These are phyloP conservation scores for Trichoderma orchidacearum DNA, from an alignment of 495 filamentous ascomycete species.

Conservation along the genomic window DNA sequence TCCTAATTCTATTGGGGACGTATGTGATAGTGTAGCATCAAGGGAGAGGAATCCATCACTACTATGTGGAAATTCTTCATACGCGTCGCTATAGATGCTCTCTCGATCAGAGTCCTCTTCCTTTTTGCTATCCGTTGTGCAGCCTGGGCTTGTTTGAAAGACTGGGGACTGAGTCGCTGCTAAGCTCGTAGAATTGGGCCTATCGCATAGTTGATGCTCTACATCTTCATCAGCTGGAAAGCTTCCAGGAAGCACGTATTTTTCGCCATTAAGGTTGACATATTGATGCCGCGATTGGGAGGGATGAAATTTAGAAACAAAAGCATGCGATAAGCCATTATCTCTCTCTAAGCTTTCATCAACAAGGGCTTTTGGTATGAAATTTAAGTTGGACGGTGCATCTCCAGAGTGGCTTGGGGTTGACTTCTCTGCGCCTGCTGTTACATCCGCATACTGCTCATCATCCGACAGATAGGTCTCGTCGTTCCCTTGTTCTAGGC, in stretches of 20 bases:
- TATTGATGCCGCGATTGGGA: not conserved
- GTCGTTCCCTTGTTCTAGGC: constrained; percentile 40
- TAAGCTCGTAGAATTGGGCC: no score
- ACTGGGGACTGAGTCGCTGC: not conserved
- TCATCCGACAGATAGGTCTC: constrained; percentile 14
- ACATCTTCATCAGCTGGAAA: constrained; percentile 23
- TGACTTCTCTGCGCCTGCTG: not conserved
- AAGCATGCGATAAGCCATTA: not conserved
- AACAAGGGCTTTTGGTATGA: not conserved
- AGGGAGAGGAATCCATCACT: constrained; percentile 71
- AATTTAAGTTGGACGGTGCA: not conserved
- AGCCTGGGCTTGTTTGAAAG: not conserved
- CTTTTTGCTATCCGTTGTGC: not conserved
- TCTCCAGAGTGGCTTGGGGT: not conserved
- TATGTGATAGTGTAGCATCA: constrained; percentile 52
- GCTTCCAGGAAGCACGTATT: constrained; percentile 19
- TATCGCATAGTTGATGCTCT: not conserved
- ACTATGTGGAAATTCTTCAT: constrained; percentile 61
- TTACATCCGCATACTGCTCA: constrained; percentile 2
- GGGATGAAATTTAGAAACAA: not conserved
- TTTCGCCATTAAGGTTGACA: not conserved
- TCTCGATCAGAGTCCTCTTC: constrained; percentile 15
- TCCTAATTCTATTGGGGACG: not conserved
- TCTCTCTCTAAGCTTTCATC: not conserved
- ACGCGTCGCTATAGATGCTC: constrained; percentile 81